Evolutionary conservation across 139 green algal genomes (phyloP), one percentile per base, ranked within the genome.

Genomic region (Cymbomonas tetramitiformis): DNA sequence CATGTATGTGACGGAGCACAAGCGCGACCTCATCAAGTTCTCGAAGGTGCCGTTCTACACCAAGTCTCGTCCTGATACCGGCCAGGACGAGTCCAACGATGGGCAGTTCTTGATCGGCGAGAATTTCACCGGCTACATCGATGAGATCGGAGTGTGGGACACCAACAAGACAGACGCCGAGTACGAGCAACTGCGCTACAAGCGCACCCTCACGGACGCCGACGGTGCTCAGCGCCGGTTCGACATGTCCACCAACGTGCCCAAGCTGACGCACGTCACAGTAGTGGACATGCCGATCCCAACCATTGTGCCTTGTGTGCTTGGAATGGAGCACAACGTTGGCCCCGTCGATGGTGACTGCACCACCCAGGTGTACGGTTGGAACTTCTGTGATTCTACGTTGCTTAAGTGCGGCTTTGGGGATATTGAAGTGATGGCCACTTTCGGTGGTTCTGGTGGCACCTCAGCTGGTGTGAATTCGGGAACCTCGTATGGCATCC

Each of bases 351-450:
- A 67, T 28, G 59, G 59, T 19, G 51, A 38, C 5, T 67, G 59
- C 59, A 19, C 39, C n/a, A 67, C 49, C 15, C 49, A 67, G 18
- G 50, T 67, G 26, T 67, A 62, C 49, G 59, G 59, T n/a, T 67
- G 59, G 59, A 36, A 18, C 34, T 54, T 67, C 19, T 30, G 38
- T 29, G 59, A 67, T 38, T 24, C 31, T 28, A 23, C 33, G 28
- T 32, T 39, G 29, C 26, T 38, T 29, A 48, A 43, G 18, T 67
- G 59, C 59, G 30, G 26, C 18, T 67, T 67, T 40, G 59, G 59
- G 23, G 38, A 29, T 3, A n/a, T 48, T 5, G 59, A 61, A 19
- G 38, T 18, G n/a, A 24, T 10, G 7, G 59, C 28, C 26, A 19
- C 18, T 8, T 59, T 33, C 19, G n/a, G n/a, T n/a, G n/a, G n/a